Evolutionary conservation across 495 filamentous ascomycete genomes (phyloP).

Genomic region (Hypoxylon lenormandii): DNA sequence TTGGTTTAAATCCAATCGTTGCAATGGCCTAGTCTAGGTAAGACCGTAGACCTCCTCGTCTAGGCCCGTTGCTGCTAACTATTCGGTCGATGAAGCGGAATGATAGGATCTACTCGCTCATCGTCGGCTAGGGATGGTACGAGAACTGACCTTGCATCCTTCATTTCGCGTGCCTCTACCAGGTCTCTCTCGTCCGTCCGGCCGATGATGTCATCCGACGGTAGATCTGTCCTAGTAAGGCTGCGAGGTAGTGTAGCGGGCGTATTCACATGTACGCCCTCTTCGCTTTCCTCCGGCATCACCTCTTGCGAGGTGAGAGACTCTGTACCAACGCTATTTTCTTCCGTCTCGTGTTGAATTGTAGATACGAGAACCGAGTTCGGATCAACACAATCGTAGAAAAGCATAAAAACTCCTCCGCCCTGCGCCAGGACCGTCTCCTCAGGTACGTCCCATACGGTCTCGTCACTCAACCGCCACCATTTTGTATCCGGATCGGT

Average conservation of each 20-base stretch:
- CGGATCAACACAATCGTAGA: conserved; percentile 81
- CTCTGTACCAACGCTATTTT: background rate
- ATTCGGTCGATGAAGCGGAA: conserved; percentile 47
- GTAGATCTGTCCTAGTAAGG: background rate
- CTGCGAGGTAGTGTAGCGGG: background rate
- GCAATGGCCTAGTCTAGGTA: background rate
- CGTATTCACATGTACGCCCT: background rate
- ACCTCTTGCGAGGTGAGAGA: background rate
- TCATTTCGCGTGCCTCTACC: background rate
- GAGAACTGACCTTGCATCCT: conserved; percentile 17
- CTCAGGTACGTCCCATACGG: conserved; percentile 79
- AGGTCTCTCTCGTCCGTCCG: background rate
- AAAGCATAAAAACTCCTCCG: conserved; percentile 95
- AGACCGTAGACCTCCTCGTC: background rate
- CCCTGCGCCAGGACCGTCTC: conserved; percentile 77
- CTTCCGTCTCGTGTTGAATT: conserved; percentile 4
- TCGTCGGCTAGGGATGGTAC: conserved; percentile 32
- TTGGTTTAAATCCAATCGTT: conserved; percentile 9
- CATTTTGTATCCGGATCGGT: conserved; percentile 61
- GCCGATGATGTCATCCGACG: background rate
- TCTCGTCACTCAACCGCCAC: conserved; percentile 89
- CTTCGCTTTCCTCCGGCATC: background rate
- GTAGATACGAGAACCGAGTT: conserved; percentile 46
- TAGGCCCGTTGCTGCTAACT: conserved; percentile 4
- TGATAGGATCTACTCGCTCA: conserved; percentile 44